Base-by-base conservation (phyloP, 345 rosid genomes). In the Excoecaria cochinchinensis region DNA sequence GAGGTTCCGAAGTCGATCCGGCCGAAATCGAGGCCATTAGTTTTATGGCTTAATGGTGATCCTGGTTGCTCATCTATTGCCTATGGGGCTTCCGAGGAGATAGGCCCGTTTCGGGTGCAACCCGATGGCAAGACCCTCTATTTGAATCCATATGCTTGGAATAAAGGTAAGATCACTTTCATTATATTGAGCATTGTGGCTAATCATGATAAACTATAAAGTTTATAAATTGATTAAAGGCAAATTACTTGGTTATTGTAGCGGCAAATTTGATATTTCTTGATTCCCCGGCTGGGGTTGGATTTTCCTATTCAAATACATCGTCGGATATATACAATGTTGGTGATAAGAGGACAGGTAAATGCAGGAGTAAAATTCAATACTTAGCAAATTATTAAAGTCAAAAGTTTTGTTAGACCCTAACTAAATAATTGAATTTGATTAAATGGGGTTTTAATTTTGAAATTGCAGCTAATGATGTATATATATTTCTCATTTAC, bases 61-160 rank as follows among this genome's bases (percentile, higher is more conserved):
- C 98, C 97, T 0, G 97, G 98, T 8, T 94, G 98, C 76, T 94
- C 98, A 0, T 94, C 98, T 0, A 79, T 92, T 21, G 98, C 91
- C 4, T 92, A 88, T 0, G 97, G 99, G 36, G 97, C 95, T 39
- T 90, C 92, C 0, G 97, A 95, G 77, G 99, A 95, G 78, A 84
- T 95, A 3, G 99, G 99, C n/a, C 97, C 99, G 0, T 95, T 95
- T 80, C 83, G 94, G 12, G 87, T 88, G 14, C 81, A 80, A 39
- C 75, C 90, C 0, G 85, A 95, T 4, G 93, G 97, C 9, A 86
- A 82, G 76, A 78, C 84, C 38, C 92, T 92, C 4, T 46, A 75
- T 62, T 72, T 85, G 39, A 90, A 84, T 74, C 84, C 77, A 0
- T 82, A 91, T 79, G 90, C 97, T 79, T 95, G 97, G 99, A 92